Percentiles rank a stretch among this genome's conserved stretches.
These are phyloP conservation scores for Epicoccum nigrum DNA, from an alignment of 2,329 filamentous ascomycete species.

Conservation along the genomic window DNA sequence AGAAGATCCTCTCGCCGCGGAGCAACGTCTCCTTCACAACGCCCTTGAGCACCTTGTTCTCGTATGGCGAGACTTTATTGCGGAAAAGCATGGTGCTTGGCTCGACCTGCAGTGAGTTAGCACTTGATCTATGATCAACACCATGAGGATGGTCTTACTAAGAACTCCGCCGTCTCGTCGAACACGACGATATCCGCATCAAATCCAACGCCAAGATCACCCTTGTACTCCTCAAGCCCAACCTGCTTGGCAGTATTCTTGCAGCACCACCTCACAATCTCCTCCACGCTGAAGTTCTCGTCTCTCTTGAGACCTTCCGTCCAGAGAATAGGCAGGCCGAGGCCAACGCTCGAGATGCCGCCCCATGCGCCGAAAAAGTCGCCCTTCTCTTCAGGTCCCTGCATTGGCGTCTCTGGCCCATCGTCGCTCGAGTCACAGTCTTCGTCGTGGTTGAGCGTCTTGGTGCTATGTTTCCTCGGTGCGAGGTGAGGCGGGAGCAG, in stretches of 20 bases:
- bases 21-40: conserved; percentile 87
- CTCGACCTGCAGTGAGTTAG: conserved; percentile 43
- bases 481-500: conserved; percentile 76
- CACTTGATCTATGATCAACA: too few relatives aligned
- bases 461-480: conserved; percentile 47
- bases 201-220: conserved; percentile 78
- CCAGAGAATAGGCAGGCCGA: conserved; percentile 90
- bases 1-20: conserved; percentile 76
- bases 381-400: conserved; percentile 59
- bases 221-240: conserved; percentile 80
- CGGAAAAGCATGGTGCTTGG: conserved; percentile 89
- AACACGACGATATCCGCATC: conserved; percentile 94
- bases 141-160: conserved; percentile 57
- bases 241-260: conserved; percentile 88
- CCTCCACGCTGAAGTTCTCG: conserved; percentile 65
- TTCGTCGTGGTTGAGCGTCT: conserved; percentile 43
- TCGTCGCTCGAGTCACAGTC: conserved; percentile 42
- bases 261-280: conserved; percentile 85
- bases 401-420: conserved; percentile 36
- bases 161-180: conserved; percentile 81
- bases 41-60: conserved; percentile 77
- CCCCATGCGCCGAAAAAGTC: conserved; percentile 98
- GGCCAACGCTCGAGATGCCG: conserved; percentile 90
- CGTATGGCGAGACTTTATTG: conserved; percentile 90
- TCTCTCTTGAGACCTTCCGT: conserved; percentile 72